Evolutionary conservation across 179 eudicot species (phyloP).

Genomic region (Beta macrorhiza): DNA sequence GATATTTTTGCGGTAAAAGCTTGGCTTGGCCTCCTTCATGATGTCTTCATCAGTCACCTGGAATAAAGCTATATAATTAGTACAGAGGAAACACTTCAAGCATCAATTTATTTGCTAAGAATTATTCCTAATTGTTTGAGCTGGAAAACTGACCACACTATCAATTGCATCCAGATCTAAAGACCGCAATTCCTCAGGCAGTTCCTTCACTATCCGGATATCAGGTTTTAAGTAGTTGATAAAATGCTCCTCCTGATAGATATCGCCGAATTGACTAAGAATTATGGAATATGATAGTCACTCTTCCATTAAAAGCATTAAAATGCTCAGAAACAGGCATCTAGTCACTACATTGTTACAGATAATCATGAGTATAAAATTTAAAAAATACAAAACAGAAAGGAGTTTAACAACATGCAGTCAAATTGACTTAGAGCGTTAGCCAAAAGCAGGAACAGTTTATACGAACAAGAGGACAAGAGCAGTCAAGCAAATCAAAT

Average conservation of each 20-base stretch:
- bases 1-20: conserved; percentile 73
- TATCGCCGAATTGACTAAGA: conserved; percentile 97
- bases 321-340: conserved; percentile 26
- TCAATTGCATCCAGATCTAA: conserved; percentile 90
- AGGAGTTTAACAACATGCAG: background rate
- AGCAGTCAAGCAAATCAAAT: background rate
- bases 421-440: background rate
- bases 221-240: conserved; percentile 86
- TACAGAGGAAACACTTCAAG: conserved; percentile 9
- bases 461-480: background rate
- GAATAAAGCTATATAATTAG: conserved; percentile 22
- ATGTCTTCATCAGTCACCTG: conserved; percentile 89
- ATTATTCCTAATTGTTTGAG: conserved; percentile 11
- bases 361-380: background rate
- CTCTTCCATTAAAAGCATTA: conserved; percentile 43
- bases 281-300: conserved; percentile 60
- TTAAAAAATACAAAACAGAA: background rate
- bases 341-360: conserved; percentile 21
- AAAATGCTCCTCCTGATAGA: conserved; percentile 97
- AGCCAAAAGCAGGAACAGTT: background rate
- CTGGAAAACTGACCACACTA: conserved; percentile 72
- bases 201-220: conserved; percentile 79
- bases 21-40: conserved; percentile 95
- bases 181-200: conserved; percentile 76
- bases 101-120: conserved; percentile 6